Conservation (phyloP, 2,329 filamentous ascomycete genomes). For the Albophoma yamanashiensis region DNA sequence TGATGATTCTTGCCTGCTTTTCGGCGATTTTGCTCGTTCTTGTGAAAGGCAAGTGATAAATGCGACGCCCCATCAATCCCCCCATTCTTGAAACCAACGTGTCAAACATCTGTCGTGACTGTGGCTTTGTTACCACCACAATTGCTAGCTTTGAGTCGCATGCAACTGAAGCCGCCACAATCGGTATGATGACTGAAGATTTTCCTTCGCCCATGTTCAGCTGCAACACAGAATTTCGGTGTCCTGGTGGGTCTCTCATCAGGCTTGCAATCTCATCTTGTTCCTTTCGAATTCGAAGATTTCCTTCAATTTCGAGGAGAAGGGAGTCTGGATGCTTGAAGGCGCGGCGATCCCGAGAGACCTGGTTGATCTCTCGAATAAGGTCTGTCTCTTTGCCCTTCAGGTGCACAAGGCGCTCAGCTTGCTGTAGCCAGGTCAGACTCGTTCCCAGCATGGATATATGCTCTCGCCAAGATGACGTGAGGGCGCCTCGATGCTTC, state of each 20-base stretch:
- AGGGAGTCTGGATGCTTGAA: slow-evolving; percentile 43
- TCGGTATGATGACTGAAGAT: slow-evolving; percentile 54
- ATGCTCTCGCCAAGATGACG: slow-evolving; percentile 16
- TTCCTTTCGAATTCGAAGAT: slow-evolving; percentile 44
- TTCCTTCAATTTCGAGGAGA: slow-evolving; percentile 51
- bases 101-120: slow-evolving; percentile 47
- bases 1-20: slow-evolving; percentile 22
- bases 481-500: background rate
- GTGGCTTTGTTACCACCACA: slow-evolving; percentile 45
- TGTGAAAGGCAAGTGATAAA: slow-evolving; percentile 14
- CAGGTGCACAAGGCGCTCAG: slow-evolving; percentile 21
- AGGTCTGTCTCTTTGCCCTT: slow-evolving; percentile 16
- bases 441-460: slow-evolving; percentile 25
- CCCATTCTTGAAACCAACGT: slow-evolving; percentile 44
- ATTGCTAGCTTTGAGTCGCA: slow-evolving; percentile 37
- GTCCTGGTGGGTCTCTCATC: slow-evolving; percentile 34
- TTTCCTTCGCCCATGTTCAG: slow-evolving; percentile 63
- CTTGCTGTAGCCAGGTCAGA: slow-evolving; percentile 26
- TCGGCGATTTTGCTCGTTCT: slow-evolving; percentile 18
- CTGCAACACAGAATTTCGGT: slow-evolving; percentile 43
- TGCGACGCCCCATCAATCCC: slow-evolving; percentile 28
- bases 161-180: slow-evolving; percentile 42
- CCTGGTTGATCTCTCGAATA: slow-evolving; percentile 32
- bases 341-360: slow-evolving; percentile 44
- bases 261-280: slow-evolving; percentile 44